Evolutionary conservation across 768 basidiomycete species (phyloP).

Genomic region (Fibroporia radiculosa): DNA sequence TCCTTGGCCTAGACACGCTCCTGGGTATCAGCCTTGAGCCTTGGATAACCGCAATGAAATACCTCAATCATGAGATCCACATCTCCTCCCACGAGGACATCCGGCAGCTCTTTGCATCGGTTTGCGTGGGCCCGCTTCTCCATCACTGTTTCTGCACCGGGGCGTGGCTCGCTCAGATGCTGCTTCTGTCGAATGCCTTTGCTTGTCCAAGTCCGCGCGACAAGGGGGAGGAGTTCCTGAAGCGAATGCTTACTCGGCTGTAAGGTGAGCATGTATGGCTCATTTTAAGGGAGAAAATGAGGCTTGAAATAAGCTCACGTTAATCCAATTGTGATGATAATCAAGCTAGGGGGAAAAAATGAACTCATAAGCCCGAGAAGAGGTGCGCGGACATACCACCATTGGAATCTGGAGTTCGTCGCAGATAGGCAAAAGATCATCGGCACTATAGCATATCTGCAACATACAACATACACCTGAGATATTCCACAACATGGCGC

Average conservation of each 20-base stretch:
- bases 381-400: constrained; percentile 29
- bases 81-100: constrained; percentile 48
- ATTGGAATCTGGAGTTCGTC: constrained; percentile 64
- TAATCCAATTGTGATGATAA: constrained; percentile 77
- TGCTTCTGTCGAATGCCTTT: constrained; percentile 87
- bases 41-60: background rate
- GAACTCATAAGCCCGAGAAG: constrained; percentile 40
- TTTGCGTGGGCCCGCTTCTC: constrained; percentile 84
- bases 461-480: background rate
- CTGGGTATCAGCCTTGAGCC: background rate
- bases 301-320: constrained; percentile 12
- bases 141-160: constrained; percentile 77
- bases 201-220: constrained; percentile 64
- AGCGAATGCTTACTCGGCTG: constrained; percentile 34
- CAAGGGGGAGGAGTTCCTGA: constrained; percentile 60
- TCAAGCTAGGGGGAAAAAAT: constrained; percentile 34
- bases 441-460: constrained; percentile 79
- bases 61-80: constrained; percentile 82
- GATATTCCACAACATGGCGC: background rate
- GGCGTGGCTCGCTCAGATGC: constrained; percentile 86
- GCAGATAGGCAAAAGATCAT: constrained; percentile 82
- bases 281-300: background rate
- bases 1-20: constrained; percentile 54
- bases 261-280: constrained; percentile 21
- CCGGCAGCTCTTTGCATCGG: constrained; percentile 62